Evolutionary conservation across 1,284 basidiomycete genomes (phyloP), one percentile per base, ranked within the genome.

Genomic region (Peniophora sp.): DNA sequence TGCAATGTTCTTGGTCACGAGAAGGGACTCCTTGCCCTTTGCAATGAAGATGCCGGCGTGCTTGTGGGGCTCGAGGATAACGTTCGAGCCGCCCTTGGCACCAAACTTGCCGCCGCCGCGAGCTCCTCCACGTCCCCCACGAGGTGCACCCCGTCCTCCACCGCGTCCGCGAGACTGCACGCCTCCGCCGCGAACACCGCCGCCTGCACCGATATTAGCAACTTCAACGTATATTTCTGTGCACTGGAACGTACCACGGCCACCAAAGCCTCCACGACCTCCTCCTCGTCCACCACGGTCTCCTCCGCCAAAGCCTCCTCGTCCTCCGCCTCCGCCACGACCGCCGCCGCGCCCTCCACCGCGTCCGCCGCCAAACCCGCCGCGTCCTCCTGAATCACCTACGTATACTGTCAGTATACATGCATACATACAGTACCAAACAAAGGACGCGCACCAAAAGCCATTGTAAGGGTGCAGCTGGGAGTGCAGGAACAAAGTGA

Each of bases 1-100:
- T 47, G 91, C 93, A 59, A 99, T 79, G 72, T 98, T 99, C 73
- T 94, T 94, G 49, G 96, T 99, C 68, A 99, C 96, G 56, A 99
- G 77, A 69, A 99, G 81, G 63, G 93, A 89, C 66, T 99, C 97
- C 74, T 99, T 97, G 63, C 87, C 89, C 70, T 93, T 93, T 52
- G 92, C 92, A 61, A 95, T 87, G 74, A 94, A 95, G 58, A 99
- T 83, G 56, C 96, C 97, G 17, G 84, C 71, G 71, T 99, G 96
- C 65, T 89, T 81, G 77, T 99, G 96, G 2, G 96, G 94, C 69
- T 99, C 96, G 62, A 99, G 77, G 58, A 97, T 83, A 52, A 91
- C 88, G 55, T 86, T 91, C 45, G 91, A 79, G 9, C 93, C 92
- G 38, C 92, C 92, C 60, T 69, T 80, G 22, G 81, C 81, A n/a